phyloP scores from a whole-genome alignment of 2,329 filamentous ascomycete genomes.

The Monosporascus cannonballus region DNA sequence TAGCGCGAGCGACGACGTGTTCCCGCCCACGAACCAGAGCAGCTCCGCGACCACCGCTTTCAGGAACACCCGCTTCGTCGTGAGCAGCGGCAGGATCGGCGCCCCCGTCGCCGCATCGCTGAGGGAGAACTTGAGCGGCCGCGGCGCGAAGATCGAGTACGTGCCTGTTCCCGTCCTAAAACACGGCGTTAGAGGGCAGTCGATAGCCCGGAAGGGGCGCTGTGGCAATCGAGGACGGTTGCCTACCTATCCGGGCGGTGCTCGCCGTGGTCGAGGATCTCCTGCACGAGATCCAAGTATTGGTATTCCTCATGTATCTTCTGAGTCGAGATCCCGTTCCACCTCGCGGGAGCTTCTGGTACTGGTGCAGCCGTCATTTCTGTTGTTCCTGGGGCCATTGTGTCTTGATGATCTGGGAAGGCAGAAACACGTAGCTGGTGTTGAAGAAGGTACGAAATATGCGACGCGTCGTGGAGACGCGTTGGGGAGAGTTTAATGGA shows the following conservation, averaged over 20 bases:
- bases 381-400: background rate
- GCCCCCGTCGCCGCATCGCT: constrained; percentile 42
- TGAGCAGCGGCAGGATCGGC: constrained; percentile 83
- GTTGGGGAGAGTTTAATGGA: no score
- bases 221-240: background rate
- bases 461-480: no score
- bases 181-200: constrained; percentile 1
- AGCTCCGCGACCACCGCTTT: constrained; percentile 87
- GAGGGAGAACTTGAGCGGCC: constrained; percentile 80
- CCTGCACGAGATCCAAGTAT: constrained; percentile 82
- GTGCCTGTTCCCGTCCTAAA: constrained; percentile 87
- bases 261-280: constrained; percentile 79
- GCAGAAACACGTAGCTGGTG: no score
- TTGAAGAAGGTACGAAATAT: no score
- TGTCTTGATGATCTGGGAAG: no score
- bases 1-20: constrained; percentile 72
- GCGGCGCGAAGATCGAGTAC: constrained; percentile 79
- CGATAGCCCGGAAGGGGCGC: constrained; percentile 2
- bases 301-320: constrained; percentile 78
- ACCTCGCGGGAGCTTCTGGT: background rate
- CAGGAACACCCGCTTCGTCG: constrained; percentile 93
- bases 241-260: constrained; percentile 76
- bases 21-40: constrained; percentile 88
- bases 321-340: background rate
- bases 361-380: background rate